These are phyloP conservation scores for Eucalyptus pauciflora DNA, from an alignment of 345 rosid genomes.

Conservation along the genomic window DNA sequence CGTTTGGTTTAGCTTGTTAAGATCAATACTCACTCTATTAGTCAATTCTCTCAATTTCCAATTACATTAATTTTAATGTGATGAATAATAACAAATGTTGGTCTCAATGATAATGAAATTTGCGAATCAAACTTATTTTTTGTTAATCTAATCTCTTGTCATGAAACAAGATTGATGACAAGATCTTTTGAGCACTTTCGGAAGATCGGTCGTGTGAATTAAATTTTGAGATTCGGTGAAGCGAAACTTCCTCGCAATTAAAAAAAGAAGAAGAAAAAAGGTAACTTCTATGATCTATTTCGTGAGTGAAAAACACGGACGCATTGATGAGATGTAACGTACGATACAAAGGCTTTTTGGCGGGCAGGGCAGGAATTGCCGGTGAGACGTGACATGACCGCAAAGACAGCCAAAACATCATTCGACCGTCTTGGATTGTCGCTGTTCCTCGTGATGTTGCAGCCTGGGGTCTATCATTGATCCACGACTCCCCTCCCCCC, in stretches of 20 bases:
- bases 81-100: neutral
- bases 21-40: no score
- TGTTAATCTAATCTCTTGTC: neutral
- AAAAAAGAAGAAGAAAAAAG: neutral
- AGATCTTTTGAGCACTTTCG: neutral
- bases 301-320: neutral
- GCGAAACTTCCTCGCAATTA: neutral
- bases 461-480: neutral
- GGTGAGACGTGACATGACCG: neutral
- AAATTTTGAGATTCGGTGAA: neutral
- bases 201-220: neutral
- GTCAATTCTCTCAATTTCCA: neutral
- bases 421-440: neutral
- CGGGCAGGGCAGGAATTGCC: neutral
- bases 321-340: neutral
- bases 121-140: neutral
- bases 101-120: neutral
- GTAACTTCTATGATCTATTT: neutral
- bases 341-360: neutral
- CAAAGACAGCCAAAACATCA: neutral
- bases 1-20: neutral
- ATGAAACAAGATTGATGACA: neutral
- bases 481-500: neutral
- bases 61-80: rapidly evolving
- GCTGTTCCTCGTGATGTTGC: neutral